These are phyloP conservation scores for Kwoniella shivajii DNA, from an alignment of 1,284 basidiomycete species.

Conservation along the genomic window DNA sequence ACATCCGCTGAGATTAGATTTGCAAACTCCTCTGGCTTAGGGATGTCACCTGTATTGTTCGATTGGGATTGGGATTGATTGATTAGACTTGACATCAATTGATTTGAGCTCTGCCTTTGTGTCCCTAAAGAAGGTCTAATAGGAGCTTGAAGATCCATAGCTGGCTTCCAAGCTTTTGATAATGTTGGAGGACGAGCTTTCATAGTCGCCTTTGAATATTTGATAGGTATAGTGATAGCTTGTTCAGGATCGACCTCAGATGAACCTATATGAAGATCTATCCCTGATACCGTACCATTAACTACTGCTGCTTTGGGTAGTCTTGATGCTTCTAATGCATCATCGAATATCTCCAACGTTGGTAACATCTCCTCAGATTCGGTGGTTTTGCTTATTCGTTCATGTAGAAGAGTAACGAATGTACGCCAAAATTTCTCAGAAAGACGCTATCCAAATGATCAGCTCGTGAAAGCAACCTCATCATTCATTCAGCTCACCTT, in stretches of 20 bases:
- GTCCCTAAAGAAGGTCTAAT: constrained; percentile 7
- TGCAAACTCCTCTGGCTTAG: constrained; percentile 31
- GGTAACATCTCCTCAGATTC: constrained; percentile 54
- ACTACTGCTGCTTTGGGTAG: constrained; percentile 68
- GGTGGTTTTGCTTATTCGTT: constrained; percentile 37
- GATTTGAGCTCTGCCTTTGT: constrained; percentile 20
- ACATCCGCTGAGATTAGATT: constrained; percentile 52
- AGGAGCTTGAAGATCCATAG: constrained; percentile 42
- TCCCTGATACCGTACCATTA: constrained; percentile 67
- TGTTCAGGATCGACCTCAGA: constrained; percentile 65
- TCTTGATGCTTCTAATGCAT: constrained; percentile 68
- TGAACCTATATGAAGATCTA: constrained; percentile 74
- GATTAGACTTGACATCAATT: constrained; percentile 32
- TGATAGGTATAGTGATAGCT: constrained; percentile 73
- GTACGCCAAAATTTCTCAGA: constrained; percentile 76
- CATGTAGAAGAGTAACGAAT: constrained; percentile 58
- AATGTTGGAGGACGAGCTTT: constrained; percentile 71
- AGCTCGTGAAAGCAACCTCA: constrained; percentile 1
- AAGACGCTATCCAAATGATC: constrained; percentile 57
- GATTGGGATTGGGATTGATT: constrained; percentile 27
- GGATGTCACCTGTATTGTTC: constrained; percentile 19
- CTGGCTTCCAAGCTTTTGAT: constrained; percentile 70
- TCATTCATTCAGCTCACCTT: constrained; percentile 26
- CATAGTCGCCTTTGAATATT: constrained; percentile 81
- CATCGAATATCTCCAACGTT: constrained; percentile 69